These are phyloP conservation scores for Solanum piurae DNA, from an alignment of 257 asterid genomes.

Conservation along the genomic window DNA sequence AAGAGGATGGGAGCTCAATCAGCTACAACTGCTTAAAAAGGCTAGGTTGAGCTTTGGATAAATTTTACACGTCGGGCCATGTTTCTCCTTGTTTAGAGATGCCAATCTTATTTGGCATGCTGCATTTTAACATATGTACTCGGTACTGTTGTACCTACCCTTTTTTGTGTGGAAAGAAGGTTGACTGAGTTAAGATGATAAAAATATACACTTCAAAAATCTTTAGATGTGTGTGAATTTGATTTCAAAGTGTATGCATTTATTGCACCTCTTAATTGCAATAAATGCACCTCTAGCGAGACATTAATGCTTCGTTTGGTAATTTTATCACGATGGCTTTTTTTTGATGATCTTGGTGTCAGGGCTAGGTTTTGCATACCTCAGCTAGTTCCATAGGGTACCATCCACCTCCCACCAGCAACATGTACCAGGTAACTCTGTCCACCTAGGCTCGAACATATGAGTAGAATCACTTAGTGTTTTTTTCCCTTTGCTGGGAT, in stretches of 20 bases:
- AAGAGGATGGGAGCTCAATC: slow-evolving; percentile 22
- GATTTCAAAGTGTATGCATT: not conserved
- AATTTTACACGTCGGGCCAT: not conserved
- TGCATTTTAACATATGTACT: not conserved
- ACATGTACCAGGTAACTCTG: too few relatives aligned
- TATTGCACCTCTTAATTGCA: not conserved
- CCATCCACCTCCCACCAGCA: not conserved
- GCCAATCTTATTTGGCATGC: not conserved
- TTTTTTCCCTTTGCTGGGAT: not conserved
- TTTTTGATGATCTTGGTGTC: not conserved
- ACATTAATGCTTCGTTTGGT: not conserved
- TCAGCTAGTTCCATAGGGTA: not conserved
- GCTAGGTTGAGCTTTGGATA: not conserved
- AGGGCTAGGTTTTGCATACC: not conserved
- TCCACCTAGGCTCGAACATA: not conserved
- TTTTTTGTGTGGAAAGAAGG: not conserved
- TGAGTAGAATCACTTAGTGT: not conserved
- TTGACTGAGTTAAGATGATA: not conserved
- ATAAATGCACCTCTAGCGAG: not conserved
- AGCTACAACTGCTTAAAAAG: slow-evolving; percentile 3
- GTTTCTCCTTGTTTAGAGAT: not conserved
- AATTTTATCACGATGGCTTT: not conserved
- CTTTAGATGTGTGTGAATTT: not conserved
- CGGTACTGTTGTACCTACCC: not conserved
- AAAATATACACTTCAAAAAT: not conserved